Conservation (phyloP, 2,329 filamentous ascomycete species). For the Aspergillus fructus region DNA sequence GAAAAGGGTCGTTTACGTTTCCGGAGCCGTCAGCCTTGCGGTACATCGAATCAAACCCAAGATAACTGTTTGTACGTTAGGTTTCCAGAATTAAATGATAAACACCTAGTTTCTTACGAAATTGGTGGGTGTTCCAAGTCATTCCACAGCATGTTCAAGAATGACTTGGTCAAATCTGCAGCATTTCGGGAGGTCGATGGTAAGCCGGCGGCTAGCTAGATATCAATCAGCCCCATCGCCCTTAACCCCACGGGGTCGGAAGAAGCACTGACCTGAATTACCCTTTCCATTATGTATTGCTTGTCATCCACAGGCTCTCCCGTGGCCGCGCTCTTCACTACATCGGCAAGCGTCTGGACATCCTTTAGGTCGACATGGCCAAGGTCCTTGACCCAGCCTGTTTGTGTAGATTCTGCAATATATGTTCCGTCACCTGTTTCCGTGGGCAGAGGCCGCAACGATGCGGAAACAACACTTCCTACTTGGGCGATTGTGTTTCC, state of each 20-base stretch:
- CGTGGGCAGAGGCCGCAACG: constrained; percentile 42
- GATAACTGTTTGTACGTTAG: constrained; percentile 27
- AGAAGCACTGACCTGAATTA: constrained; percentile 46
- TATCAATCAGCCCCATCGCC: constrained; percentile 1
- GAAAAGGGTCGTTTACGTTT: constrained; percentile 31
- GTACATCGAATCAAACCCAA: constrained; percentile 36
- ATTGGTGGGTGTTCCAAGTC: constrained; percentile 57
- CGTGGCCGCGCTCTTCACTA: constrained; percentile 44
- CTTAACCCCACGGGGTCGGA: neutral
- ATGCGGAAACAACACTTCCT: constrained; percentile 41
- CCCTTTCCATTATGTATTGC: constrained; percentile 59
- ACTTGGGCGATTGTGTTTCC: constrained; percentile 38
- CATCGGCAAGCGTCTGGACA: constrained; percentile 40
- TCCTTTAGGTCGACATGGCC: constrained; percentile 48
- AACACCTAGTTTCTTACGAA: constrained; percentile 37
- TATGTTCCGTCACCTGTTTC: constrained; percentile 44
- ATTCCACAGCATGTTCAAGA: constrained; percentile 56
- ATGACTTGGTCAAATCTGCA: constrained; percentile 47
- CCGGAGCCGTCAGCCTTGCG: constrained; percentile 41
- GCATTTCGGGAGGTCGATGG: constrained; percentile 36
- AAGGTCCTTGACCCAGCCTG: constrained; percentile 47
- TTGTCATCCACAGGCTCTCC: constrained; percentile 61
- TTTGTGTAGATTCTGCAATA: constrained; percentile 32
- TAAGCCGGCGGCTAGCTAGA: constrained; percentile 38
- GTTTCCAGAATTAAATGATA: constrained; percentile 16